Conservation (phyloP, 768 basidiomycete species). For the Lentinula lateritia region DNA sequence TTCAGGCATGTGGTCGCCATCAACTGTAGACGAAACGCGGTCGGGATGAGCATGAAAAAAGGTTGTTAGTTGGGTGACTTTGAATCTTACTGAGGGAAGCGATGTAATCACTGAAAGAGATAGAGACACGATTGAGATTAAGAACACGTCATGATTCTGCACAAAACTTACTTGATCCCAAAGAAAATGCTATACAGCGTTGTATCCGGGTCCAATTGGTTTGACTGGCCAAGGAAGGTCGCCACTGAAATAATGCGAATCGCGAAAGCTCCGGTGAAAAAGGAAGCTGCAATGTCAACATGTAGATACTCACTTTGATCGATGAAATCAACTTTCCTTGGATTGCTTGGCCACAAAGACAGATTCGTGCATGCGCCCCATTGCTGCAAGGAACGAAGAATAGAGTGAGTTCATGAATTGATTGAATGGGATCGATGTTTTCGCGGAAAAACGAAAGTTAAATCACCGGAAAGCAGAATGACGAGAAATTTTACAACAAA, state of each 20-base stretch:
- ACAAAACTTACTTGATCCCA: constrained; percentile 43
- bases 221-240: constrained; percentile 37
- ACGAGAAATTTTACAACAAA: background rate
- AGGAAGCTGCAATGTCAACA: background rate
- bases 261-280: background rate
- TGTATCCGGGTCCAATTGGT: constrained; percentile 37
- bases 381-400: constrained; percentile 19
- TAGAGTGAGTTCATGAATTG: background rate
- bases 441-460: too few relatives aligned
- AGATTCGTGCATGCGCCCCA: constrained; percentile 42
- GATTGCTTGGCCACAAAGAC: constrained; percentile 46
- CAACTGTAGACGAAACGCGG: constrained; percentile 20
- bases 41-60: background rate
- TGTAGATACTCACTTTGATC: constrained; percentile 32
- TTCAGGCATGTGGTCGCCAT: constrained; percentile 40
- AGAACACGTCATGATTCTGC: background rate
- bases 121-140: background rate
- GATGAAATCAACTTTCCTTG: constrained; percentile 40
- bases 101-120: constrained; percentile 30
- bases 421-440: background rate
- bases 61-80: background rate
- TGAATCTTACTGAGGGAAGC: constrained; percentile 32
- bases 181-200: constrained; percentile 50
- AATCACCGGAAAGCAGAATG: background rate
- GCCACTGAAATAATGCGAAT: constrained; percentile 23